These are phyloP conservation scores for Podospora bellae-mahoneyi DNA, from an alignment of 495 filamentous ascomycete genomes.

Conservation along the genomic window DNA sequence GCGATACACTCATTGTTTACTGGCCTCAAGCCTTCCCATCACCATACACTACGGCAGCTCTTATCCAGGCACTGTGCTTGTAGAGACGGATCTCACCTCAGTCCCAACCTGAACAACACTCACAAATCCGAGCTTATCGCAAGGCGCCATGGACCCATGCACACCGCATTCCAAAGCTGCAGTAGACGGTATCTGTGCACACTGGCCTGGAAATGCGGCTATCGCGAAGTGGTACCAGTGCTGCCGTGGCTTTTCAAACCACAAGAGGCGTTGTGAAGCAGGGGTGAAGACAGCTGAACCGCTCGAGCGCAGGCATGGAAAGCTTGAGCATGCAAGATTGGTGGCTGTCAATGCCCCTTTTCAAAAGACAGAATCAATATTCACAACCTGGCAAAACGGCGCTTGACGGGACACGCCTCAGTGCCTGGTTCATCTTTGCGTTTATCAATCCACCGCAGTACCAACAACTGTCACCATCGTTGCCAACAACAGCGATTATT, in stretches of 20 bases:
- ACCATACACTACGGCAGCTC: neutral
- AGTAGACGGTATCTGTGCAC: neutral
- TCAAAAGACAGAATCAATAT: neutral
- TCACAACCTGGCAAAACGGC: neutral
- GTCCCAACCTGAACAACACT: neutral
- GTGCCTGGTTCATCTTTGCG: neutral
- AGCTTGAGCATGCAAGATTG: neutral
- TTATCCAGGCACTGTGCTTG: neutral
- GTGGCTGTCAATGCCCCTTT: slow-evolving; percentile 1
- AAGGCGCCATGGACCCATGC: neutral
- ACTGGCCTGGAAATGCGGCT: neutral
- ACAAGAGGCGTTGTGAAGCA: neutral
- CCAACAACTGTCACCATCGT: neutral
- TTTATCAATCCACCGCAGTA: no score
- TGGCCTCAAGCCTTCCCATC: no score
- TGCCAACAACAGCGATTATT: neutral
- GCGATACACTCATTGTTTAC: neutral
- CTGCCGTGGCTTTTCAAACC: neutral
- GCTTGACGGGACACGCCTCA: neutral
- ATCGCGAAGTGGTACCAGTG: neutral
- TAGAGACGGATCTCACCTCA: neutral
- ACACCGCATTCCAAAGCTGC: neutral
- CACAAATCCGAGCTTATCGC: neutral
- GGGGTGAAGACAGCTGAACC: slow-evolving; percentile 2
- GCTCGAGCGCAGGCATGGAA: neutral